Base-by-base conservation (phyloP, 805 yeast genomes). In the Yueomyces sinensis region DNA sequence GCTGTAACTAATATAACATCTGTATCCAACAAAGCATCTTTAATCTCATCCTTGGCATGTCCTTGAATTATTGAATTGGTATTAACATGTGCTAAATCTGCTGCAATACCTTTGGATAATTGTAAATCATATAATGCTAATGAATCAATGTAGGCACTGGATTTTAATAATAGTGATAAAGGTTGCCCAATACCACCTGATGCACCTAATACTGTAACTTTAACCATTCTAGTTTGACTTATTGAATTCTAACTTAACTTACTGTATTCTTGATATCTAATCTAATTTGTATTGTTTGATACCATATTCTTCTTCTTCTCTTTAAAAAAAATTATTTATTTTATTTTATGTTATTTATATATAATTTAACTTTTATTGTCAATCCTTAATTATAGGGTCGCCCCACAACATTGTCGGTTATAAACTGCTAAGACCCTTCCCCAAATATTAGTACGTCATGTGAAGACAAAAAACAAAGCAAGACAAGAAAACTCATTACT, bases 1-100 rank as follows among this genome's bases (percentile, higher is more conserved):
- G 91, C 91, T 47, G 89, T 87, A 58, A 87, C 82, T 39, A 87
- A 72, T 35, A 87, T 87, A 40, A 87, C 76, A 50, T 86, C 93
- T 34, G 95, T 73, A 33, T 77, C 86, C 34, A 70, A 63, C 48
- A 87, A 65, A 15, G 95, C 94, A 37, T 63, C 65, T 39, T 66
- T 63, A 44, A 87, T 64, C 40, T 68, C 64, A 43, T 84, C 64
- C 22, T 82, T 82, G 44, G 70, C 80, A 47, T 82, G 70, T 69
- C 52, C 84, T 73, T 42, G 63, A 65, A 51, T 76, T 75, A 65
- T 64, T 39, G 83, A 71, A 62, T 76, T 74, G 49, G 87, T 75
- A 62, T 83, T 83, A 45, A 80, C 70, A 59, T 80, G 91, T 35
- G 82, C 73, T 35, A 80, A 66, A 58, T 80, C 91, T 44, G 83